Evolutionary conservation across 805 yeast genomes (phyloP), one percentile per base, ranked within the genome.

Genomic region (Ogataea pilisensis): DNA sequence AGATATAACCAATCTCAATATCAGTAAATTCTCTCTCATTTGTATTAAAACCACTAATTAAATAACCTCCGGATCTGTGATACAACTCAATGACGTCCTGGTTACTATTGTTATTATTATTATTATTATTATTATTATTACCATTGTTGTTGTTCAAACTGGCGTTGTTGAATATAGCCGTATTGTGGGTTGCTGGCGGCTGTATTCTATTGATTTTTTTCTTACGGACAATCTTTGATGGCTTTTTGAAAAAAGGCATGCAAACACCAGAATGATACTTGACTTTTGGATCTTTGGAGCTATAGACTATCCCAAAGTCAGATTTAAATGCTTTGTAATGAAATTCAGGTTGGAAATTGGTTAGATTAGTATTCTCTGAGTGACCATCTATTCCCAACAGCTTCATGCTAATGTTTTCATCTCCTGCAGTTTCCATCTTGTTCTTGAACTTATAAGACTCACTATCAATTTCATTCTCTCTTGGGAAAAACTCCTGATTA

Each of bases 21-120:
- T 64, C 66, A n/a, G 56, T 46, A 26, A 70, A 56, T 3, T 45
- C 55, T 16, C 58, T 58, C 11, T 46, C 47, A 0, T 51, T 44
- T 31, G 65, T 63, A 44, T 60, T 67, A 53, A 77, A 76, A 3
- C 69, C 65, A 5, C 70, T 72, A 36, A 79, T 63, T 37, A 78
- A 45, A 47, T 65, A 78, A 0, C 83, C 83, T 2, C 79, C 79
- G 2, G 75, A 64, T 46, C 74, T 65, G 43, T 72, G 63, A 45
- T 65, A 71, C 8, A 76, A 62, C 18, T 75, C 79, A 34, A 72
- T 49, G 14, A 51, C 50, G 22, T 58, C 52, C 6, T 41, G 45
- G n/a, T 40, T 44, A 5, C 22, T 38, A 5, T 19, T 38, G 12
- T 32, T 28, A 5, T n/a, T n/a, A n/a, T n/a, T n/a, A n/a, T n/a